Evolutionary conservation across 495 filamentous ascomycete species (phyloP).

Genomic region (Xylaria palmicola): DNA sequence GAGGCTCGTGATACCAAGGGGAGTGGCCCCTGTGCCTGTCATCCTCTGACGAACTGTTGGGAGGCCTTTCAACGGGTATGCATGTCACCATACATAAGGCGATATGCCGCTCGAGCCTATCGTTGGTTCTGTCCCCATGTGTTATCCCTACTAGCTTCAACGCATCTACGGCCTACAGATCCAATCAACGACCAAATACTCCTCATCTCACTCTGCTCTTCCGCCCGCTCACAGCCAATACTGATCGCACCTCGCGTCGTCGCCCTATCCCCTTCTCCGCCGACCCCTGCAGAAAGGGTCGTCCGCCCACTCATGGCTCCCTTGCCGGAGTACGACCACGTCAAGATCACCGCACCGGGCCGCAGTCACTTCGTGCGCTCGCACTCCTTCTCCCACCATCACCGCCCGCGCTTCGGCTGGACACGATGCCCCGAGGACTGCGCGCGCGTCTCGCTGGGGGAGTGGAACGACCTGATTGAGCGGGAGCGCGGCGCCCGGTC

Average conservation of each 20-base stretch:
- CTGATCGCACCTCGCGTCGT: conserved; percentile 9
- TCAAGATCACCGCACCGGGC: conserved; percentile 16
- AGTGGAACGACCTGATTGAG: conserved; percentile 24
- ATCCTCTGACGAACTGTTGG: conserved; percentile 1
- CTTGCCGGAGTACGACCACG: conserved; percentile 25
- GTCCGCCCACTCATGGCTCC: conserved; percentile 8
- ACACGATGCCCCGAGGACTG: conserved; percentile 27
- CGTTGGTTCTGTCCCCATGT: conserved; percentile 20
- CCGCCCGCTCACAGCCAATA: not conserved
- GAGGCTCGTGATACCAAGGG: conserved; percentile 10
- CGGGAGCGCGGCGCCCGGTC: conserved; percentile 19
- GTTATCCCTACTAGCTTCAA: conserved; percentile 26
- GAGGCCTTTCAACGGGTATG: conserved; percentile 15
- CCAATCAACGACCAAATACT: conserved; percentile 1
- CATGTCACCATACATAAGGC: conserved; percentile 19
- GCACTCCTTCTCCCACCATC: conserved; percentile 23
- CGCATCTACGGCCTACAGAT: conserved; percentile 21
- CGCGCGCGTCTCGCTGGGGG: conserved; percentile 23
- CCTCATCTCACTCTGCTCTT: not conserved
- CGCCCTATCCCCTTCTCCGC: not conserved
- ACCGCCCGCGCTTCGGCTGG: conserved; percentile 16
- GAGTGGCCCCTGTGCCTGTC: not conserved
- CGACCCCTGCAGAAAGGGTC: conserved; percentile 13
- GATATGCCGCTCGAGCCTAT: conserved; percentile 17
- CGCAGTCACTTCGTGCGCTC: conserved; percentile 18